Base-by-base conservation (phyloP, 2,329 filamentous ascomycete species). In the Fusarium austroafricanum region DNA sequence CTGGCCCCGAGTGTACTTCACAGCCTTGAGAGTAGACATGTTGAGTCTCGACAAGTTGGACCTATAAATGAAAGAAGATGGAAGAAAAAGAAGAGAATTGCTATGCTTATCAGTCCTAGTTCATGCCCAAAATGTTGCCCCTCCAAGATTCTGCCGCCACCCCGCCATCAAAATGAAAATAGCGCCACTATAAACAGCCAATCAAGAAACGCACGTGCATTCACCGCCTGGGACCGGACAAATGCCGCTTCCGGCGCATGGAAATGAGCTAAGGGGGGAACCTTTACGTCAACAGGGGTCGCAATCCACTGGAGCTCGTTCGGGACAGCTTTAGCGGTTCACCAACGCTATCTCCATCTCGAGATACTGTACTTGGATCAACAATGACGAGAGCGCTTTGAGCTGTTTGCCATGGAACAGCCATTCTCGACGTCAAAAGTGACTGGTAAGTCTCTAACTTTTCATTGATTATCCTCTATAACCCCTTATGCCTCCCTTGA, bases 341-440 rank as follows among this genome's bases (percentile, higher is more conserved):
- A 52, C 14, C 29, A 31, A 61, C 65, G 37, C 56, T 58, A 65
- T 49, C 63, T 51, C 58, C 56, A 65, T 55, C 59, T 45, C 42
- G 60, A 61, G 55, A 65, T 53, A 70, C 49, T 66, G 60, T 44
- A 65, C 42, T 64, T 70, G 55, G 56, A 67, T 75, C 66, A 65
- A 71, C 70, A 55, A 77, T 78, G 76, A 75, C 64, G 70, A 73
- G 63, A 70, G 68, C 57, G 61, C 55, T 62, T 55, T 50, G 52
- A 69, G 55, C 65, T 72, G 73, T 68, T 74, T 74, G 79, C 78
- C 74, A 90, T 90, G 88, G 88, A 90, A 82, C 86, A 89, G 82
- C 83, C 86, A 71, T 88, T 86, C 70, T 90, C 90, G 76, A 90
- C 89, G 73, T 92, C 90, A 72, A 93, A 93, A 84, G 91, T 93